phyloP scores from a whole-genome alignment of 2,329 filamentous ascomycete species.

The Clonostachys rhizophaga region DNA sequence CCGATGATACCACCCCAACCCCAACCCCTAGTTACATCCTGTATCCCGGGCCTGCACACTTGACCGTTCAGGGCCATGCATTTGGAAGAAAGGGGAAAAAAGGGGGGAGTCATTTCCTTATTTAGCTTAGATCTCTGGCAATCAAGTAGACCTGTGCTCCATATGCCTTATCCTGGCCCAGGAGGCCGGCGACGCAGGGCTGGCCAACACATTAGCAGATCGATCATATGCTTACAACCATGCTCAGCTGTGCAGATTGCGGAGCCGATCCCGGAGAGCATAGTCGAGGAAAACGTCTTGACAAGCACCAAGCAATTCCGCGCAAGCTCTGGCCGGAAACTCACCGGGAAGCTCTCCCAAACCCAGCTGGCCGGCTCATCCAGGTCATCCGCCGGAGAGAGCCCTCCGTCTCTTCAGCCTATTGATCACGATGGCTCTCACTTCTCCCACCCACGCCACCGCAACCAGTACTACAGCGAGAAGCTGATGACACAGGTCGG shows the following conservation, averaged over 20 bases:
- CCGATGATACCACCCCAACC: no score
- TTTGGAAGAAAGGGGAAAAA: no score
- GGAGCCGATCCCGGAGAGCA: slow-evolving; percentile 35
- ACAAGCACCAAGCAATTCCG: slow-evolving; percentile 21
- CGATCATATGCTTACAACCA: no score
- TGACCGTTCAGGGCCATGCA: no score
- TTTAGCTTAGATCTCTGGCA: no score
- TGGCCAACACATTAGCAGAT: no score
- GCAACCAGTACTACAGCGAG: slow-evolving; percentile 37
- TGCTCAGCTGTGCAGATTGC: slow-evolving; percentile 50
- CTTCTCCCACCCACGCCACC: slow-evolving; percentile 10
- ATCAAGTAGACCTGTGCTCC: no score
- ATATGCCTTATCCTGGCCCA: no score
- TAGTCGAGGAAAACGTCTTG: slow-evolving; percentile 20
- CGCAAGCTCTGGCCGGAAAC: slow-evolving; percentile 21
- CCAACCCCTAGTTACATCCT: no score
- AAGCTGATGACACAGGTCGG: slow-evolving; percentile 69
- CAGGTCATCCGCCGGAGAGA: slow-evolving; percentile 35
- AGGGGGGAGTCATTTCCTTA: no score
- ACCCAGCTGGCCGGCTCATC: slow-evolving; percentile 28
- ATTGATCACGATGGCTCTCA: slow-evolving; percentile 15
- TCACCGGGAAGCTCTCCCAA: slow-evolving; percentile 21
- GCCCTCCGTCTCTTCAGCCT: slow-evolving; percentile 15
- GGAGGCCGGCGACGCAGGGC: no score
- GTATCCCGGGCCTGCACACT: no score